A percentile compares a stretch with the other conserved stretches of the same genome.
phyloP scores from a whole-genome alignment of 768 basidiomycete genomes.

The Phanerochaete sordida region DNA sequence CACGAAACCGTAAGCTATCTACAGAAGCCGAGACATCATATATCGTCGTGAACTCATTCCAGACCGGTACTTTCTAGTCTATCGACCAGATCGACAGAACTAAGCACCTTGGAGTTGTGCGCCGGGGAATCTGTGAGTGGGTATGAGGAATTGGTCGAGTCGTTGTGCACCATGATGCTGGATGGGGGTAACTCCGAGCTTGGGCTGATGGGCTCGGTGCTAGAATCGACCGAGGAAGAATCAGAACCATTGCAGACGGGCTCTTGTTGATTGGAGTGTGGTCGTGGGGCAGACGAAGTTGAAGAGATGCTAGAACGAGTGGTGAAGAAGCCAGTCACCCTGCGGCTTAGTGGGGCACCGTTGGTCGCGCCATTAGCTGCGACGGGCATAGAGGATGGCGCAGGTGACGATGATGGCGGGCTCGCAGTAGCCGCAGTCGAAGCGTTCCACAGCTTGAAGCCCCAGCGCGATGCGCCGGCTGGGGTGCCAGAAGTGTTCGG shows the following conservation, averaged over 20 bases:
- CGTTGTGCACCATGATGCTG: slow-evolving; percentile 12
- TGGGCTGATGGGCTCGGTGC: slow-evolving; percentile 62
- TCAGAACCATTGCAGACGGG: slow-evolving; percentile 55
- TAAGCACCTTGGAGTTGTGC: background rate
- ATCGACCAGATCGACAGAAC: background rate
- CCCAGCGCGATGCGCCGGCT: slow-evolving; percentile 44
- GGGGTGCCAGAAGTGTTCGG: background rate
- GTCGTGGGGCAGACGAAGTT: slow-evolving; percentile 31
- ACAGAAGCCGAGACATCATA: background rate
- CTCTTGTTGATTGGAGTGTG: slow-evolving; percentile 23
- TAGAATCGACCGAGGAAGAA: slow-evolving; percentile 46
- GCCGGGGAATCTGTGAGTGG: slow-evolving; percentile 2
- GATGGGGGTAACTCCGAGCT: slow-evolving; percentile 22
- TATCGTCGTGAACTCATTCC: background rate
- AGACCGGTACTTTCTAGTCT: background rate
- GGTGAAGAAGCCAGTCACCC: slow-evolving; percentile 70
- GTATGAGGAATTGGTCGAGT: background rate
- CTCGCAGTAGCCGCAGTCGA: slow-evolving; percentile 11
- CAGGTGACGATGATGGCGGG: slow-evolving; percentile 23
- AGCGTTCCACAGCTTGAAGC: slow-evolving; percentile 67
- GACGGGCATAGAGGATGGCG: slow-evolving; percentile 27
- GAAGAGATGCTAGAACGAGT: slow-evolving; percentile 54
- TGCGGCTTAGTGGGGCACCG: slow-evolving; percentile 38
- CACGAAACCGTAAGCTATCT: background rate
- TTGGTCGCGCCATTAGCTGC: slow-evolving; percentile 33